Base-by-base conservation (phyloP, 768 basidiomycete genomes). In the Megacollybia marginata region DNA sequence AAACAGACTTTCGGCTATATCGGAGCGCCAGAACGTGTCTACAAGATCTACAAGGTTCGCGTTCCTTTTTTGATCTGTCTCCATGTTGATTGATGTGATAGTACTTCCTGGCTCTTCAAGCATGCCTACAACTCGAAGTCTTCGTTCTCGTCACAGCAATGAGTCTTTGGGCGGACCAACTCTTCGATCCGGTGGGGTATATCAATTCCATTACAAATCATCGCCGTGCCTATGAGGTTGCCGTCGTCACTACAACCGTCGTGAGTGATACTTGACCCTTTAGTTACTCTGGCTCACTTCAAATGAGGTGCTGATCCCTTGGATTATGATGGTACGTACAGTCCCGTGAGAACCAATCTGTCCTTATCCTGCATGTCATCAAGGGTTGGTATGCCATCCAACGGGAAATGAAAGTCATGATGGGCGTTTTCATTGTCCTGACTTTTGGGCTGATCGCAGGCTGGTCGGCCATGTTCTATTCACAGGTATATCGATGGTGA, bases 321-420 rank as follows among this genome's bases (percentile, higher is more conserved):
- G 79, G 78, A 71, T 79, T 15, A 57, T 65, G n/a, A 60, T 75
- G 68, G 79, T 78, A 52, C 33, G 63, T 52, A 28, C 15, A 16
- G 46, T 16, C 12, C n/a, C 23, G 23, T 28, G 23, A 6, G 4
- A 3, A 3, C 6, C 6, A 28, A 28, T 34, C 11, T 19, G 13
- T 13, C 9, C 48, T 12, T 28, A 34, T 46, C 13, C 20, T 19
- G 34, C 44, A 44, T 36, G 10, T 19, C 6, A 8, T 18, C 2
- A 33, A 79, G 79, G 80, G 80, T 16, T 80, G 76, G 76, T 74
- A 69, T 51, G 68, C 76, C 11, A 73, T 81, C 18, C 70, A 70
- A 9, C 62, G 62, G 1, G 80, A 83, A 58, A 62, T 61, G 56
- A 74, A 65, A 51, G 45, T 47, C 12, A 42, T 71, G 44, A 76